Conservation (phyloP, 1,284 basidiomycete genomes). For the Marasmius fiardii region DNA sequence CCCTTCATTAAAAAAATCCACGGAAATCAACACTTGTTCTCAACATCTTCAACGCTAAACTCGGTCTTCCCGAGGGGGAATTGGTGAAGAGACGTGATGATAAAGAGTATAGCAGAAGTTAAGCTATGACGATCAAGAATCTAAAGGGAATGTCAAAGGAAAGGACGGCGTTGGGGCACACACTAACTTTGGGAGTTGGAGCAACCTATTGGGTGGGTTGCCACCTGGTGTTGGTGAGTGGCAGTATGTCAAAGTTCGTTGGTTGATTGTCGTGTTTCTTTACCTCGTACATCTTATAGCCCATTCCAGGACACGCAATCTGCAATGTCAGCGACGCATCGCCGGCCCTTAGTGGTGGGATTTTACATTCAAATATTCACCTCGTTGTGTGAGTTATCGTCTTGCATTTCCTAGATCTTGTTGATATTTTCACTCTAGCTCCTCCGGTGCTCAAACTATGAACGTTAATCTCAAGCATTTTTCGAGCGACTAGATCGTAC, state of each 20-base stretch:
- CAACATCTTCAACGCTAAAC: slow-evolving; percentile 50
- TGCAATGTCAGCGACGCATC: slow-evolving; percentile 54
- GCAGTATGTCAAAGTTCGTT: slow-evolving; percentile 60
- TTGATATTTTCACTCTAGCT: slow-evolving; percentile 22
- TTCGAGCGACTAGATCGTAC: slow-evolving; percentile 51
- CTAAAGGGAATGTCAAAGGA: slow-evolving; percentile 34
- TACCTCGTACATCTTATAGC: slow-evolving; percentile 29
- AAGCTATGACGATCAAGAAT: slow-evolving; percentile 55
- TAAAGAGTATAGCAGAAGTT: slow-evolving; percentile 52
- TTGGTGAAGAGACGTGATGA: slow-evolving; percentile 44
- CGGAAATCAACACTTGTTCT: slow-evolving; percentile 56
- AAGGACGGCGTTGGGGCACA: slow-evolving; percentile 43
- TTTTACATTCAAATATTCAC: slow-evolving; percentile 46
- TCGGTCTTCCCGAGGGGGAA: slow-evolving; percentile 51
- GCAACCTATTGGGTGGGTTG: slow-evolving; percentile 68
- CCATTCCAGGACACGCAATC: slow-evolving; percentile 52
- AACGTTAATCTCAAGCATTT: slow-evolving; percentile 60
- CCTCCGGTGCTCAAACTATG: slow-evolving; percentile 32
- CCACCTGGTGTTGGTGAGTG: slow-evolving; percentile 60
- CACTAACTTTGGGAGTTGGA: slow-evolving; percentile 53
- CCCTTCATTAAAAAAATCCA: slow-evolving; percentile 59
- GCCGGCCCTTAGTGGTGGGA: slow-evolving; percentile 45
- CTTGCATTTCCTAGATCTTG: slow-evolving; percentile 33
- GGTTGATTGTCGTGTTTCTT: not conserved
- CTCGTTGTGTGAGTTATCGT: slow-evolving; percentile 38